Conservation (phyloP, 2,329 filamentous ascomycete genomes). For the Neopestalotiopsis rosae region DNA sequence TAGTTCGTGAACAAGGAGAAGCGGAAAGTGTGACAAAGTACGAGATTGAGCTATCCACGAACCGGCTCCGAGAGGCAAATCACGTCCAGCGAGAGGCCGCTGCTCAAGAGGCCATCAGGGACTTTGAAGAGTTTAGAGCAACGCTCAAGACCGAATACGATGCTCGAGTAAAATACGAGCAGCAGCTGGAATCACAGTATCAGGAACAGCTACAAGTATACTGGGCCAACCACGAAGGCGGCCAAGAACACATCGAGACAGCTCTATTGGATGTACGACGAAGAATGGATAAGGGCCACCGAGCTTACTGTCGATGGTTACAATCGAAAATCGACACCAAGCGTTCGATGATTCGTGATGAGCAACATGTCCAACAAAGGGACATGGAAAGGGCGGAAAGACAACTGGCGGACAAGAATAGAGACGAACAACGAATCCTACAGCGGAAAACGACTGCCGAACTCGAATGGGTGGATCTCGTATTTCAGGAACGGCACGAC, state of each 20-base stretch:
- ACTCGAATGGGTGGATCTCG: constrained; percentile 51
- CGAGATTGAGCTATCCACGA: constrained; percentile 30
- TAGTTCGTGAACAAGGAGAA: constrained; percentile 44
- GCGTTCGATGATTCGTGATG: constrained; percentile 42
- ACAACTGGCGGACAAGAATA: constrained; percentile 32
- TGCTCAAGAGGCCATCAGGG: constrained; percentile 28
- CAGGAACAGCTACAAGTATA: constrained; percentile 41
- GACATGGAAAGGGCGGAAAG: constrained; percentile 45
- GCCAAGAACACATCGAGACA: constrained; percentile 32
- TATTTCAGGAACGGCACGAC: constrained; percentile 48
- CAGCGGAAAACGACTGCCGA: constrained; percentile 46
- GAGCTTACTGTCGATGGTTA: constrained; percentile 47
- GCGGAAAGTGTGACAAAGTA: constrained; percentile 35
- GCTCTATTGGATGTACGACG: constrained; percentile 42
- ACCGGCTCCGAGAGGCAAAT: constrained; percentile 40
- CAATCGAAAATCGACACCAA: constrained; percentile 45
- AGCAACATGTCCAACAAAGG: constrained; percentile 46
- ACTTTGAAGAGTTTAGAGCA: constrained; percentile 40
- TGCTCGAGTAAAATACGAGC: constrained; percentile 46
- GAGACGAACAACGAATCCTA: constrained; percentile 38
- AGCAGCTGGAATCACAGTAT: constrained; percentile 50
- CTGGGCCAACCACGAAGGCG: constrained; percentile 42
- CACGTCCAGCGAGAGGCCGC: constrained; percentile 38
- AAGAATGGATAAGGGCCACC: constrained; percentile 47
- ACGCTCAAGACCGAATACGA: constrained; percentile 46